A percentile compares a stretch with the other conserved stretches of the same genome.
Conservation (phyloP, 2,329 filamentous ascomycete genomes). For the Escovopsis sp. region DNA sequence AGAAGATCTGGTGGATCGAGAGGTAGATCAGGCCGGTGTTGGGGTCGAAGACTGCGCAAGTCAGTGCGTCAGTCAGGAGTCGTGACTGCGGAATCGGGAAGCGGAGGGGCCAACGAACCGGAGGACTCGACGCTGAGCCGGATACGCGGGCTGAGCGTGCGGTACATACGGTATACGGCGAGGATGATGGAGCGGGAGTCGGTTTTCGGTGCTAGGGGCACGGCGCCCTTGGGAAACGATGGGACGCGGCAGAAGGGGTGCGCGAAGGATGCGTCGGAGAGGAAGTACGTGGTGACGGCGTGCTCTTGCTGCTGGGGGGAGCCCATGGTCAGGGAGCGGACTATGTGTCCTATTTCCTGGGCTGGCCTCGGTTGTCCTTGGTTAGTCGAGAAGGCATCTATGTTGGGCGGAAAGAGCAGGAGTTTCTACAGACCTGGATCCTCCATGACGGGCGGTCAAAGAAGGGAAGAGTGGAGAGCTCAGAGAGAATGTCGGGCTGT, state of each 20-base stretch:
- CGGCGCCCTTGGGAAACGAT: slow-evolving; percentile 25
- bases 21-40: slow-evolving; percentile 54
- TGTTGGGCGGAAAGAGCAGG: not conserved
- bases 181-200: slow-evolving; percentile 53
- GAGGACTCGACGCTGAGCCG: slow-evolving; percentile 47
- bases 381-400: not conserved
- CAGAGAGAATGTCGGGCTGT: not conserved
- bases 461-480: no score
- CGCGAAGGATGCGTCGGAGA: slow-evolving; percentile 53
- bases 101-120: slow-evolving; percentile 19
- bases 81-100: no score
- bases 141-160: slow-evolving; percentile 63
- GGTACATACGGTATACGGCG: slow-evolving; percentile 69
- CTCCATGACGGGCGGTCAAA: slow-evolving; percentile 18
- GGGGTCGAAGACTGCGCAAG: slow-evolving; percentile 49
- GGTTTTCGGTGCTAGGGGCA: slow-evolving; percentile 26
- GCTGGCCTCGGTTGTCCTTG: slow-evolving; percentile 13
- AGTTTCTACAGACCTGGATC: slow-evolving; percentile 25
- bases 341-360: slow-evolving; percentile 48
- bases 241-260: slow-evolving; percentile 67
- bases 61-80: no score
- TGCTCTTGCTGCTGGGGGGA: slow-evolving; percentile 47
- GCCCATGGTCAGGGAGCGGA: slow-evolving; percentile 53
- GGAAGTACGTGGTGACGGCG: slow-evolving; percentile 58
- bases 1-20: slow-evolving; percentile 58